A percentile compares a stretch with the other conserved stretches of the same genome.
Evolutionary conservation across 2,329 filamentous ascomycete genomes (phyloP).

Genomic region (Fonsecaea erecta): DNA sequence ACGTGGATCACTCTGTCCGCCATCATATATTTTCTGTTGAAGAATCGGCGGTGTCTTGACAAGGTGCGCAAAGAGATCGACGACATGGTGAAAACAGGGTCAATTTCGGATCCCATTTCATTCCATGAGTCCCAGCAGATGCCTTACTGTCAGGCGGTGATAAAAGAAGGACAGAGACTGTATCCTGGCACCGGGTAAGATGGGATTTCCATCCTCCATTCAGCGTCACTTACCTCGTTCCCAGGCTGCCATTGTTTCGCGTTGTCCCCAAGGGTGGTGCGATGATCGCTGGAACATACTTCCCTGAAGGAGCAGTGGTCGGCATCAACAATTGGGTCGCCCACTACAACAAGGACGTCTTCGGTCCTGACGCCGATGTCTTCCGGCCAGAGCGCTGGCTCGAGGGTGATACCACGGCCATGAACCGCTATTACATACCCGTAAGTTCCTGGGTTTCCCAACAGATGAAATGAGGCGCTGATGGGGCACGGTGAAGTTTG

Average conservation of each 20-base stretch:
- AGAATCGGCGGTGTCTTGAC: slow-evolving; percentile 54
- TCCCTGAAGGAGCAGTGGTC: slow-evolving; percentile 55
- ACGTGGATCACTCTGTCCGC: slow-evolving; percentile 73
- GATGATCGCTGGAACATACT: slow-evolving; percentile 45
- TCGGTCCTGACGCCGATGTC: slow-evolving; percentile 48
- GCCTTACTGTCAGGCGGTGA: slow-evolving; percentile 38
- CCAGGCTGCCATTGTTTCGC: slow-evolving; percentile 58
- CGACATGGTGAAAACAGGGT: not conserved
- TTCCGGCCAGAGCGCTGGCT: slow-evolving; percentile 53
- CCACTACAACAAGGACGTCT: slow-evolving; percentile 47
- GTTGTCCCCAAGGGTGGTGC: slow-evolving; percentile 47
- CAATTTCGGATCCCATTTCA: slow-evolving; percentile 4
- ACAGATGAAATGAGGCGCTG: slow-evolving; percentile 44
- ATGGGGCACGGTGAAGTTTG: slow-evolving; percentile 37
- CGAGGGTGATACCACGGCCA: not conserved
- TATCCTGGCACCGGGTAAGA: slow-evolving; percentile 58
- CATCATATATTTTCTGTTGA: slow-evolving; percentile 74
- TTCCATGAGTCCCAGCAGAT: slow-evolving; percentile 42
- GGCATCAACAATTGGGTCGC: slow-evolving; percentile 51
- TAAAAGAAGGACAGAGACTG: slow-evolving; percentile 51
- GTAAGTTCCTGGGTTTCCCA: not conserved
- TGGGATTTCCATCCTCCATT: slow-evolving; percentile 74
- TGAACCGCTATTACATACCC: not conserved
- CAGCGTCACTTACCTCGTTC: slow-evolving; percentile 57
- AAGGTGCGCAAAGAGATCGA: slow-evolving; percentile 2